A percentile compares a stretch with the other conserved stretches of the same genome.
Conservation (phyloP, 306 rosid species). For the Cercis canadensis region DNA sequence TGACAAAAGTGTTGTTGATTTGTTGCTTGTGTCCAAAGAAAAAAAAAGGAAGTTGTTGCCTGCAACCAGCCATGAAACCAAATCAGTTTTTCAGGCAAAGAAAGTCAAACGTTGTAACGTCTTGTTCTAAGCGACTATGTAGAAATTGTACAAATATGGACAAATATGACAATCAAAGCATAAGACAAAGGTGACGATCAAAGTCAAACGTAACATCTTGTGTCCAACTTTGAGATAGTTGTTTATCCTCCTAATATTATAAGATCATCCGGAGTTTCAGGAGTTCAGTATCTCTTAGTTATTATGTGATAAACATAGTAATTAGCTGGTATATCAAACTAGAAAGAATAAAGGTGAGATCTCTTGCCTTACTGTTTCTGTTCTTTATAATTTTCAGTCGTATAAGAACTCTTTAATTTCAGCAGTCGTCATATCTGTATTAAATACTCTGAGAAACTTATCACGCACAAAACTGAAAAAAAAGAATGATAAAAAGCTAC, state of each 20-base stretch:
- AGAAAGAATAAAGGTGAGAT: background rate
- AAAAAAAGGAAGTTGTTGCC: constrained; percentile 32
- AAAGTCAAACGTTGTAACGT: background rate
- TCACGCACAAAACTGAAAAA: too few species aligned
- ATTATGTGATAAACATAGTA: background rate
- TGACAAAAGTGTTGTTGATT: constrained; percentile 2
- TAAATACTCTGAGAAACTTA: too few species aligned
- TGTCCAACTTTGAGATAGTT: too few species aligned
- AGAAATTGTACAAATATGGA: too few species aligned
- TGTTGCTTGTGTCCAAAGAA: constrained; percentile 33
- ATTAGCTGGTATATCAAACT: background rate
- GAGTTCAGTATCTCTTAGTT: background rate
- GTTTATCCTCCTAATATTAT: background rate
- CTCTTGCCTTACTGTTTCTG: constrained; percentile 3
- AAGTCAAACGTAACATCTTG: too few species aligned
- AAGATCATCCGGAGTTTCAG: background rate
- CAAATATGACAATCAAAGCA: too few species aligned
- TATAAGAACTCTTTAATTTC: background rate
- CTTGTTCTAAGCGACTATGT: too few species aligned
- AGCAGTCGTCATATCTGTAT: background rate
- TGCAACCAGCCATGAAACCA: constrained; percentile 34
- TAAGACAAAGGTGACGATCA: too few species aligned
- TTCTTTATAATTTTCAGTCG: constrained; percentile 10
- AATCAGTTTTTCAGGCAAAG: constrained; percentile 8
- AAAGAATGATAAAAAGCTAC: too few species aligned